phyloP scores from a whole-genome alignment of 192 early-diverging fungal genomes.

The Lobosporangium transversale region DNA sequence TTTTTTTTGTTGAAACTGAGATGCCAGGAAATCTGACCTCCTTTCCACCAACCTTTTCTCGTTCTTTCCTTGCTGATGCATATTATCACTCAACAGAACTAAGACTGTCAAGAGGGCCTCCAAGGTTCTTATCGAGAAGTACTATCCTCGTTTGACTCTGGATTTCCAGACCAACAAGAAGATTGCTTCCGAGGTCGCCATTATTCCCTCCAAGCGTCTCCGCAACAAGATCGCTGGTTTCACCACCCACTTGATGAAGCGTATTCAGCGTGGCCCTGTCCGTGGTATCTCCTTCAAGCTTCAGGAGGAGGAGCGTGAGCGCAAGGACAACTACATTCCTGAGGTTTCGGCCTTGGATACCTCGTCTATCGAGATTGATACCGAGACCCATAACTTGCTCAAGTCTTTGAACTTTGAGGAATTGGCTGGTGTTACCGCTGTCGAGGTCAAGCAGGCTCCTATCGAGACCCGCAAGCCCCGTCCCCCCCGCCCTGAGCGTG shows the following conservation, averaged over 20 bases:
- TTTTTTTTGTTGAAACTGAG: no score
- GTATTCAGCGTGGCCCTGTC: conserved; percentile 98
- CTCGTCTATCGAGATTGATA: conserved; percentile 92
- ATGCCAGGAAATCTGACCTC: neutral
- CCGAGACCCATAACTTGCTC: conserved; percentile 94
- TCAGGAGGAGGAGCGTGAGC: conserved; percentile 99
- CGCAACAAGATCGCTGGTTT: conserved; percentile 99
- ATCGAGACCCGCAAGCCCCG: conserved; percentile 53
- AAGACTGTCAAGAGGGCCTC: conserved; percentile 99
- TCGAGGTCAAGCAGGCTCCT: conserved; percentile 56
- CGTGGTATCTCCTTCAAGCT: conserved; percentile 99
- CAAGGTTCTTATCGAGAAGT: conserved; percentile 99
- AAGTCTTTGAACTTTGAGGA: conserved; percentile 97
- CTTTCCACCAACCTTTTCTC: neutral
- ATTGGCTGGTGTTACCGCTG: conserved; percentile 84
- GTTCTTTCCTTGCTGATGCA: neutral
- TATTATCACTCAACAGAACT: conserved; percentile 72
- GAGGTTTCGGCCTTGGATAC: conserved; percentile 97
- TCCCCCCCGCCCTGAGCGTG: conserved; percentile 43
- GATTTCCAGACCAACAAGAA: conserved; percentile 99
- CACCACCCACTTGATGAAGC: conserved; percentile 99
- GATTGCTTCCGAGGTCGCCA: conserved; percentile 96
- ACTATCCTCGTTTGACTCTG: conserved; percentile 98
- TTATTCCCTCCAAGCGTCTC: conserved; percentile 98
- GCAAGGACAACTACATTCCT: conserved; percentile 99